A percentile compares a stretch with the other conserved stretches of the same genome.
Conservation (phyloP, 768 basidiomycete genomes). For the Floccularia luteovirens region DNA sequence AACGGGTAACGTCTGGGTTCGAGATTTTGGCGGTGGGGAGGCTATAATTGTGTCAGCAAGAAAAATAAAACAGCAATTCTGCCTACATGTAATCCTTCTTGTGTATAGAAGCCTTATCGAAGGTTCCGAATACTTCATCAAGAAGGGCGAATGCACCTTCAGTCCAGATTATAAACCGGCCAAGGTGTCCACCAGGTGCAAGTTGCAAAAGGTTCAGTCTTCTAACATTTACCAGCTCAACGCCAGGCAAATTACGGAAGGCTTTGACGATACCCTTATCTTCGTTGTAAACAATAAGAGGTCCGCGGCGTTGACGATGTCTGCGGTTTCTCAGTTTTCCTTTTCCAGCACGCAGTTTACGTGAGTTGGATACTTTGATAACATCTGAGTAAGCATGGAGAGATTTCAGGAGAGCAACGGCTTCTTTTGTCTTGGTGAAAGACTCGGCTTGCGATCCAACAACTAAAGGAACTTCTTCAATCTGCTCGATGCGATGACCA, state of each 20-base stretch:
- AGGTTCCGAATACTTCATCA: slow-evolving; percentile 94
- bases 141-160: slow-evolving; percentile 88
- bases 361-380: slow-evolving; percentile 94
- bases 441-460: slow-evolving; percentile 73
- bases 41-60: slow-evolving; percentile 25
- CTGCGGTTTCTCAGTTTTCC: slow-evolving; percentile 97
- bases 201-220: slow-evolving; percentile 96
- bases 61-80: background rate
- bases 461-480: slow-evolving; percentile 95
- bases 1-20: slow-evolving; percentile 93
- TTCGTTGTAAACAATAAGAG: slow-evolving; percentile 94
- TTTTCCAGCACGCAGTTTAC: slow-evolving; percentile 94
- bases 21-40: slow-evolving; percentile 94
- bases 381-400: slow-evolving; percentile 89
- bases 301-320: slow-evolving; percentile 95
- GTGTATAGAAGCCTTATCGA: slow-evolving; percentile 74
- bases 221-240: slow-evolving; percentile 92
- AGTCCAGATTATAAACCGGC: slow-evolving; percentile 99
- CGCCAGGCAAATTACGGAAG: slow-evolving; percentile 98
- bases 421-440: slow-evolving; percentile 94
- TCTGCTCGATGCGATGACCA: slow-evolving; percentile 96
- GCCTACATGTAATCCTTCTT: slow-evolving; percentile 88
- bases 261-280: slow-evolving; percentile 97
- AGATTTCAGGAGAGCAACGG: slow-evolving; percentile 86
- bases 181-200: slow-evolving; percentile 98